Evolutionary conservation across 148 eudicot genomes (phyloP).

Genomic region (Camellia sinensis): DNA sequence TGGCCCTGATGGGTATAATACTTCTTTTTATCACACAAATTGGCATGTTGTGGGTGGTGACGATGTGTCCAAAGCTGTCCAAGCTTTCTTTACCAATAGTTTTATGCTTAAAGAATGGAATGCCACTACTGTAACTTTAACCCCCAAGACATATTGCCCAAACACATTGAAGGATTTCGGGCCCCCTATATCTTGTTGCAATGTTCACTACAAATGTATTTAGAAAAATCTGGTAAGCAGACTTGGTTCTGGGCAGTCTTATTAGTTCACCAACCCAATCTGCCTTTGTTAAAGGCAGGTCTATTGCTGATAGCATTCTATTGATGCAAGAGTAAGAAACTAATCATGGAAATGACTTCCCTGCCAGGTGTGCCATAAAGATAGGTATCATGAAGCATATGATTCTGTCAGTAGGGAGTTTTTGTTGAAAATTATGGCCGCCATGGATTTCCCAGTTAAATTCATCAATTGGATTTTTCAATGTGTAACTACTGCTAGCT

Average conservation of each 20-base stretch:
- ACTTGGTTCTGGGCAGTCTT: background rate
- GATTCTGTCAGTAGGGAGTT: background rate
- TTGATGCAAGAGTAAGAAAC: background rate
- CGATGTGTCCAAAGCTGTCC: background rate
- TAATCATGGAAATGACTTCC: background rate
- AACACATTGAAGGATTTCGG: background rate
- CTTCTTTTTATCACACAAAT: background rate
- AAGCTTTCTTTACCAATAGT: background rate
- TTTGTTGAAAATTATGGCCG: background rate
- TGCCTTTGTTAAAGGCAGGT: background rate
- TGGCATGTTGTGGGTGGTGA: background rate
- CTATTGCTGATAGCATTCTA: background rate
- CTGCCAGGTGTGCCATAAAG: background rate
- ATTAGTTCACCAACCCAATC: background rate
- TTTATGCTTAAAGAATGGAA: background rate
- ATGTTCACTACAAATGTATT: background rate
- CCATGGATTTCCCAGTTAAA: background rate
- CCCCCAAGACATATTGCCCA: background rate
- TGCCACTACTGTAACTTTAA: background rate
- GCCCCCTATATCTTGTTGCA: background rate
- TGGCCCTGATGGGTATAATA: background rate
- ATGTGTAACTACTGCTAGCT: background rate
- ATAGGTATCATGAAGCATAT: background rate
- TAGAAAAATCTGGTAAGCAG: background rate
- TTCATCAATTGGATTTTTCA: background rate